These are phyloP conservation scores for Glomus cerebriforme DNA, from an alignment of 192 early-diverging fungal species.

Conservation along the genomic window DNA sequence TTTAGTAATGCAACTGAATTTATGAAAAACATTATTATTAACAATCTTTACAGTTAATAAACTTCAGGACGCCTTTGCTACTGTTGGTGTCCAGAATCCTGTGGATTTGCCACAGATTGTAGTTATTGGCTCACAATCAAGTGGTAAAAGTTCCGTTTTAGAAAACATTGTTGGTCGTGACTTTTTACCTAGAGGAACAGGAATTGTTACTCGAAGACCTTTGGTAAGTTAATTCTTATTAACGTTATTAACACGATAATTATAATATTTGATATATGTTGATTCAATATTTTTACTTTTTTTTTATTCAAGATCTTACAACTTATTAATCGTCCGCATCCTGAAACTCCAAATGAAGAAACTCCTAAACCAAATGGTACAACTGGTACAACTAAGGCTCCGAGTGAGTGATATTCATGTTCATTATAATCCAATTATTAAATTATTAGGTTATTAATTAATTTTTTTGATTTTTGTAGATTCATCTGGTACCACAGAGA, in stretches of 20 bases:
- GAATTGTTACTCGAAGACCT: conserved; percentile 97
- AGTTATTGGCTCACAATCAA: conserved; percentile 84
- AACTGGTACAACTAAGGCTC: conserved; percentile 30
- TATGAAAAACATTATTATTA: neutral
- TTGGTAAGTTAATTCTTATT: conserved; percentile 51
- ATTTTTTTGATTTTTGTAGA: neutral
- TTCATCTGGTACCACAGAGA: conserved; percentile 14
- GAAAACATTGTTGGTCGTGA: conserved; percentile 99
- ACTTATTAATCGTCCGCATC: conserved; percentile 90
- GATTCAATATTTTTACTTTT: neutral
- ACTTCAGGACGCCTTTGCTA: conserved; percentile 86
- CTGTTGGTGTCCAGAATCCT: conserved; percentile 87
- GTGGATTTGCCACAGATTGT: conserved; percentile 89
- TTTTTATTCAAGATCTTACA: conserved; percentile 70
- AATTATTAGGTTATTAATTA: neutral
- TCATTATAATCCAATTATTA: neutral
- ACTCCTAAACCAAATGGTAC: neutral
- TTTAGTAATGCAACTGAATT: no score
- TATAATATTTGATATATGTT: no score
- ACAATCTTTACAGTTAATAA: conserved; percentile 64
- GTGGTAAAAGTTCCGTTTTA: conserved; percentile 96
- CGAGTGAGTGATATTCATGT: conserved; percentile 40
- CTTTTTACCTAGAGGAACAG: conserved; percentile 96
- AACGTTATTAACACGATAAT: no score
- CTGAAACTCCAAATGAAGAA: neutral